These are phyloP conservation scores for Orobanche coerulescens DNA, from an alignment of 257 asterid species.

Conservation along the genomic window DNA sequence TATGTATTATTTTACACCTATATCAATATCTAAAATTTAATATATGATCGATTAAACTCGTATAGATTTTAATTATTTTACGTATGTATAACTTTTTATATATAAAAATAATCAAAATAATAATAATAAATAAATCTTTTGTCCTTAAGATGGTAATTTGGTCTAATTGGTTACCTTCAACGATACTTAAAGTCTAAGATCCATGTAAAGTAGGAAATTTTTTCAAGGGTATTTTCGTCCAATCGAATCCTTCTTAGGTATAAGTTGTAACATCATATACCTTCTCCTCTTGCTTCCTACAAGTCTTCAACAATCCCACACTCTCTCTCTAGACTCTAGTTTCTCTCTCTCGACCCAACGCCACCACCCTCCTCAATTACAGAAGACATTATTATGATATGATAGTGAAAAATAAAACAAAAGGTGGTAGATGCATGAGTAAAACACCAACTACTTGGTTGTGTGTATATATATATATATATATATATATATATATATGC, in stretches of 20 bases:
- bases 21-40: too few relatives aligned
- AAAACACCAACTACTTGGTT: conserved; percentile 49
- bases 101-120: too few relatives aligned
- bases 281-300: conserved; percentile 15
- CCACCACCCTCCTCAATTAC: conserved; percentile 30
- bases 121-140: not conserved
- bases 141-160: conserved; percentile 16
- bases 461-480: conserved; percentile 4
- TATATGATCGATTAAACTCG: too few relatives aligned
- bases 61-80: too few relatives aligned
- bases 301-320: conserved; percentile 31
- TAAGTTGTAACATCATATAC: conserved; percentile 10
- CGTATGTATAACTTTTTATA: too few relatives aligned
- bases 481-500: conserved; percentile 10
- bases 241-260: not conserved
- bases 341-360: conserved; percentile 25
- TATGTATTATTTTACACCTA: too few relatives aligned
- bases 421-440: conserved; percentile 99
- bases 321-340: conserved; percentile 39
- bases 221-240: conserved; percentile 24
- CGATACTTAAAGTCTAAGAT: conserved; percentile 18
- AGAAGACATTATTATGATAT: conserved; percentile 14
- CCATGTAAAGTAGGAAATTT: conserved; percentile 12
- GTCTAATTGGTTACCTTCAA: conserved; percentile 8
- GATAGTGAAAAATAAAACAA: conserved; percentile 42